Conservation (phyloP, 2,329 filamentous ascomycete genomes). For the Neofusicoccum laricinum region DNA sequence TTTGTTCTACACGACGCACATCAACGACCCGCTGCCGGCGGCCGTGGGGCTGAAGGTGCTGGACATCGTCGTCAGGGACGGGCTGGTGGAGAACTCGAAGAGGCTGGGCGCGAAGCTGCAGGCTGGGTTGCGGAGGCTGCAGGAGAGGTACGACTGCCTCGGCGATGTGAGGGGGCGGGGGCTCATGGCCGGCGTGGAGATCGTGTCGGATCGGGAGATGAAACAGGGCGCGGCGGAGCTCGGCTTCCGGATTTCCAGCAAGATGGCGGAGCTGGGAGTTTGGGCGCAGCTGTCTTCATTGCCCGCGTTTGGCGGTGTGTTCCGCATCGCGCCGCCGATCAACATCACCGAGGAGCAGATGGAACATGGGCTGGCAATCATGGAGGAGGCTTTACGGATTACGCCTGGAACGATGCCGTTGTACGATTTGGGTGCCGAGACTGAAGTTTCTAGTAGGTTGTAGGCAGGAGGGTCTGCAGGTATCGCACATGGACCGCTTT, state of each 20-base stretch:
- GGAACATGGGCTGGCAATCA: conserved; percentile 52
- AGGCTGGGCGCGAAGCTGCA: conserved; percentile 47
- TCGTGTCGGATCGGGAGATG: conserved; percentile 50
- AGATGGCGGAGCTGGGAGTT: conserved; percentile 51
- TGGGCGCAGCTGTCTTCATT: conserved; percentile 58
- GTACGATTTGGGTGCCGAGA: conserved; percentile 16
- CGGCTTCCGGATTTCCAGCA: conserved; percentile 46
- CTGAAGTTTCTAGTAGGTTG: background rate
- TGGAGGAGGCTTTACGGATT: conserved; percentile 57
- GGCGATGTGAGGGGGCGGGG: conserved; percentile 61
- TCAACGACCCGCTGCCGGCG: conserved; percentile 61
- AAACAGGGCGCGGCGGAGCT: conserved; percentile 50
- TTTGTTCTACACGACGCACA: conserved; percentile 60
- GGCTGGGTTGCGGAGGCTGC: conserved; percentile 45
- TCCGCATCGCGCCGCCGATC: conserved; percentile 60
- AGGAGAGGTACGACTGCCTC: conserved; percentile 57
- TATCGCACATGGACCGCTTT: too few relatives aligned
- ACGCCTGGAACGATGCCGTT: conserved; percentile 43
- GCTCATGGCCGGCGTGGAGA: conserved; percentile 58
- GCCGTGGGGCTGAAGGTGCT: conserved; percentile 61
- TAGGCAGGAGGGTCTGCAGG: background rate
- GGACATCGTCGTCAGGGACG: conserved; percentile 58
- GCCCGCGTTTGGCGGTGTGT: conserved; percentile 55
- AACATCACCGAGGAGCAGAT: conserved; percentile 46
- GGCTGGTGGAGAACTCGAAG: conserved; percentile 47